Conservation (phyloP, 345 rosid genomes). For the Eucalyptus guilfoylei region DNA sequence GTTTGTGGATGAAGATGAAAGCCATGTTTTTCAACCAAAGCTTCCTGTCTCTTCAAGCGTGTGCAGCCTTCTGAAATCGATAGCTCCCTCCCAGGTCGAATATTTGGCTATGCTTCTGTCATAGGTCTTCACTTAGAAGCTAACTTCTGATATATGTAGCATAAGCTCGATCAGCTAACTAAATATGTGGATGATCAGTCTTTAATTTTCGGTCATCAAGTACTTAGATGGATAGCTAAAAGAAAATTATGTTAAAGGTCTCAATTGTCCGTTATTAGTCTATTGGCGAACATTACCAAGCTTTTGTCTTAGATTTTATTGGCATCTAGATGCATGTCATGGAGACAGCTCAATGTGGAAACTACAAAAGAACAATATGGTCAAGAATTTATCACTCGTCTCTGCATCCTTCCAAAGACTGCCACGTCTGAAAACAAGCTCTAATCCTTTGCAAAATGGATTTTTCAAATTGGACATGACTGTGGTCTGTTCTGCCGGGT, state of each 20-base stretch:
- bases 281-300: no score
- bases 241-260: not conserved
- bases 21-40: not conserved
- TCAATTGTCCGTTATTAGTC: not conserved
- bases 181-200: not conserved
- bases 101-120: not conserved
- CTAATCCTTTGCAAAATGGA: not conserved
- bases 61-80: not conserved
- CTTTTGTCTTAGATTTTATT: no score
- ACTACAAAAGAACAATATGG: not conserved
- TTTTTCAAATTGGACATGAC: not conserved
- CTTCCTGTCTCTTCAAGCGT: not conserved
- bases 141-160: no score
- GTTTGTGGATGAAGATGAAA: no score
- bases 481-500: not conserved
- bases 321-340: not conserved
- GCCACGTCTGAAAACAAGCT: not conserved
- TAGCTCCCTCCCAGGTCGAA: not conserved
- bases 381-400: not conserved
- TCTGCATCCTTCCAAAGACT: not conserved
- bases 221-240: not conserved
- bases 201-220: not conserved
- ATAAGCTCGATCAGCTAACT: not conserved
- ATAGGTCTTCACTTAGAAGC: no score
- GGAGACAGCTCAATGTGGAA: not conserved